Evolutionary conservation across 176 grass and related monocot genomes (phyloP), one percentile per base, ranked within the genome.

Genomic region (Carex parvula): DNA sequence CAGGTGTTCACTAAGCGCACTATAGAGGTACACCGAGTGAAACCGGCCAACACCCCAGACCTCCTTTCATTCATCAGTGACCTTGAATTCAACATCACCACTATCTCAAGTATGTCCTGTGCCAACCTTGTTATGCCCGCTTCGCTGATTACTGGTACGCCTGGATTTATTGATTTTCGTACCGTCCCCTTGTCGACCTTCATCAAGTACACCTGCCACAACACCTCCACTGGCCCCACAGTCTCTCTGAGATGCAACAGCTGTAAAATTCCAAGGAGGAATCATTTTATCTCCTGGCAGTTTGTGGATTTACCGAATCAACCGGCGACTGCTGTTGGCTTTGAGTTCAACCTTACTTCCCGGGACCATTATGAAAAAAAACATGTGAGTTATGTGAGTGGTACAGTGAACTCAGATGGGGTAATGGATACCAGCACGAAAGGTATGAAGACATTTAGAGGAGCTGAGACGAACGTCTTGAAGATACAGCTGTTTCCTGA

Each of bases 401-500:
- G 95, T 56, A 86, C 86, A 33, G 82, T 93, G 75, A 89, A 86
- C n/a, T 91, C 95, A 3, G 88, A 90, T 14, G 92, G 87, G 37
- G 91, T 84, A 24, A 64, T 57, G 41, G 85, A 98, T 81, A 64
- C 85, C 71, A 94, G 80, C 50, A 48, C 39, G 32, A 84, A 85
- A 42, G 48, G 44, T 55, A 20, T 15, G 11, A 95, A 91, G 85
- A 95, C 95, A 24, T 94, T 91, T 81, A 98, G 95, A 89, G 95
- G 95, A 9, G n/a, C 12, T 39, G 95, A 98, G 61, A 88, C 88
- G 5, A 98, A 93, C 79, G 88, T 98, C 24, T 90, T 98, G 69
- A 98, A 91, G 85, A 93, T 98, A 65, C 92, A 93, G 57, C 79
- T 98, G 78, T 98, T 98, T 86, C 95, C 95, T 84, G 89, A 95